Evolutionary conservation across 345 rosid species (phyloP).

Genomic region (Murraya koenigii): DNA sequence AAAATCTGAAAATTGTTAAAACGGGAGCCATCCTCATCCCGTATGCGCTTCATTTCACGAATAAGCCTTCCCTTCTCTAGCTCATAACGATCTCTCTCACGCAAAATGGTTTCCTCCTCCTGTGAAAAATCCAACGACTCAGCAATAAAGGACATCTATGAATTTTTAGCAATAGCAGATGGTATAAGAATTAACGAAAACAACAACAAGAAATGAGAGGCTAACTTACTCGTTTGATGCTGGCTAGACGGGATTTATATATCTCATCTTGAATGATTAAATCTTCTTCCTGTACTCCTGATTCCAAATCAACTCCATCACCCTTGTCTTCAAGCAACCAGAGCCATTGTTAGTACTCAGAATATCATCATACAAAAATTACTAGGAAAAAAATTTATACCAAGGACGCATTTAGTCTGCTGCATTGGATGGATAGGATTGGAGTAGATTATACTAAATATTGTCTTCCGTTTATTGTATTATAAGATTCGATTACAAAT

Average conservation of each 20-base stretch:
- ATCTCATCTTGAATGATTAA: constrained; percentile 85
- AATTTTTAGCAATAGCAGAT: background rate
- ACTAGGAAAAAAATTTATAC: background rate
- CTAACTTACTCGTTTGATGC: constrained; percentile 89
- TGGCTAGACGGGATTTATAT: constrained; percentile 84
- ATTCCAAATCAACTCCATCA: constrained; percentile 71
- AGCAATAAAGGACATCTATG: background rate
- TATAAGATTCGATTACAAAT: too few relatives aligned
- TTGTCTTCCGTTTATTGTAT: background rate
- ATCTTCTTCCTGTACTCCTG: constrained; percentile 86
- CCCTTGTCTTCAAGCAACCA: constrained; percentile 69
- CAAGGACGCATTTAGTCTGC: background rate
- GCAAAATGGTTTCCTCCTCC: constrained; percentile 90
- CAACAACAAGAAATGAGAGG: constrained; percentile 11
- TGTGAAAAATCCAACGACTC: constrained; percentile 31
- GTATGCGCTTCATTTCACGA: constrained; percentile 94
- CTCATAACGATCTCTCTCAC: constrained; percentile 97
- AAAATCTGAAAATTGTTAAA: constrained; percentile 95
- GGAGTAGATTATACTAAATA: background rate
- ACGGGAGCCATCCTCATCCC: constrained; percentile 99
- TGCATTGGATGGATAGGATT: background rate
- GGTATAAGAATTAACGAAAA: constrained; percentile 8
- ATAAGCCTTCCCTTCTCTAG: constrained; percentile 95
- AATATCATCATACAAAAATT: constrained; percentile 5
- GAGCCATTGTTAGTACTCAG: constrained; percentile 19